phyloP scores from a whole-genome alignment of 2,329 filamentous ascomycete species.

The Aspergillus arachidicola region DNA sequence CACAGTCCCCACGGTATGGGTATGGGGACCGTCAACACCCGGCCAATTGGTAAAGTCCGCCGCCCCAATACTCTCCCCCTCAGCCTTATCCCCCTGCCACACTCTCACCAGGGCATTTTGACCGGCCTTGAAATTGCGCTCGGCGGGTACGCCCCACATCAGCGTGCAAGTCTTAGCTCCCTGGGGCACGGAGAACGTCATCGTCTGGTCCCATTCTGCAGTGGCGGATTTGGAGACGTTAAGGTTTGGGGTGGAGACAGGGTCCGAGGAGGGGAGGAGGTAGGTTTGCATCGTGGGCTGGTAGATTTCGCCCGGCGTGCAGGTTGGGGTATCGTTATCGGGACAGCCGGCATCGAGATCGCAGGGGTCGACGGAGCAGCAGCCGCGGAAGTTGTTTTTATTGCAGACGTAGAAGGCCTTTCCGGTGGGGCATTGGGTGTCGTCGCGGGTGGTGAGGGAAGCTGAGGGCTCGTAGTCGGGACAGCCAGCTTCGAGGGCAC shows the following conservation, averaged over 20 bases:
- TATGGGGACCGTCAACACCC: background rate
- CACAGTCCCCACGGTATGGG: background rate
- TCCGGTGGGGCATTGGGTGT: conserved; percentile 6
- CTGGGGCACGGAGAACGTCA: conserved; percentile 2
- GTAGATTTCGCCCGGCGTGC: conserved; percentile 5
- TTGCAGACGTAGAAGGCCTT: conserved; percentile 9
- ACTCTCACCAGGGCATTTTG: conserved; percentile 8
- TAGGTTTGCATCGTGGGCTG: conserved; percentile 7
- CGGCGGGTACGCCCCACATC: conserved; percentile 5
- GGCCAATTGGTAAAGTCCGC: conserved; percentile 14
- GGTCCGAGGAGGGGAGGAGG: background rate
- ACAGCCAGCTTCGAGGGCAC: conserved; percentile 4
- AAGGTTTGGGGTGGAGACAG: conserved; percentile 2
- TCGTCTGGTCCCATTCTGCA: conserved; percentile 5
- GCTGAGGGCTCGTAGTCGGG: too few relatives aligned
- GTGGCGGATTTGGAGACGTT: conserved; percentile 5
- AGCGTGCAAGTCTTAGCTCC: conserved; percentile 4
- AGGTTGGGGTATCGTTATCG: background rate
- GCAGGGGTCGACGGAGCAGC: conserved; percentile 13
- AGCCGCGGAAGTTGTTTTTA: conserved; percentile 10
- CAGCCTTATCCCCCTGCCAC: background rate
- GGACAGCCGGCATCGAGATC: conserved; percentile 7
- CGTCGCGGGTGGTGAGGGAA: conserved; percentile 5
- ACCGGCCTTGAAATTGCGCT: conserved; percentile 9
- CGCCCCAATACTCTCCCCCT: background rate